Conservation (phyloP, 768 basidiomycete species). For the Phylloporus rhodoxanthus region DNA sequence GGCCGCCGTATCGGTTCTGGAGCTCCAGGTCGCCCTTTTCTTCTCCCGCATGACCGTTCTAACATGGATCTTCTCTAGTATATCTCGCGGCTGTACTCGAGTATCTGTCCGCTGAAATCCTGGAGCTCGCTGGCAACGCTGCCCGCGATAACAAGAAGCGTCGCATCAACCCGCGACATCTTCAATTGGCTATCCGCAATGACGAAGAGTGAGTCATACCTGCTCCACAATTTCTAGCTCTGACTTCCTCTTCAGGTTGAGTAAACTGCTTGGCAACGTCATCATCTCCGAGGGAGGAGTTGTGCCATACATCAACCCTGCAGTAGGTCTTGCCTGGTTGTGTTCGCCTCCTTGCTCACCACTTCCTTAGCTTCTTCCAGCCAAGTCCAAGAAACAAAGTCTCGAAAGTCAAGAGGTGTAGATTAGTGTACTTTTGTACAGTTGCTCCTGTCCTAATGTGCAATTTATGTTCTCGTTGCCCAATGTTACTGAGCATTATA, state of each 20-base stretch:
- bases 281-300: conserved; percentile 96
- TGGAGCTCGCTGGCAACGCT: conserved; percentile 88
- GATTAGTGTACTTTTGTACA: not conserved
- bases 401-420: conserved; percentile 31
- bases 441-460: not conserved
- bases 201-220: conserved; percentile 67
- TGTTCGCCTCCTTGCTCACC: not conserved
- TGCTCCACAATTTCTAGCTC: not conserved
- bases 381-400: conserved; percentile 29
- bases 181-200: conserved; percentile 91
- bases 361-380: conserved; percentile 23
- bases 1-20: conserved; percentile 84
- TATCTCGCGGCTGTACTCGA: conserved; percentile 92
- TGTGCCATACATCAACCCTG: conserved; percentile 72
- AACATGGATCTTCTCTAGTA: conserved; percentile 39
- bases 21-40: conserved; percentile 55
- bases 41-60: conserved; percentile 9
- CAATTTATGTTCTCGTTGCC: not conserved
- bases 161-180: conserved; percentile 92
- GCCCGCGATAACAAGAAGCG: conserved; percentile 92
- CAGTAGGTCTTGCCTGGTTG: conserved; percentile 27
- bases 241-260: conserved; percentile 41
- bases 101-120: conserved; percentile 89
- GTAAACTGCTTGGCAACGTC: conserved; percentile 69
- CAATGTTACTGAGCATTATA: too few species aligned